Conservation (phyloP, 257 asterid species). For the Capsicum rhomboideum region DNA sequence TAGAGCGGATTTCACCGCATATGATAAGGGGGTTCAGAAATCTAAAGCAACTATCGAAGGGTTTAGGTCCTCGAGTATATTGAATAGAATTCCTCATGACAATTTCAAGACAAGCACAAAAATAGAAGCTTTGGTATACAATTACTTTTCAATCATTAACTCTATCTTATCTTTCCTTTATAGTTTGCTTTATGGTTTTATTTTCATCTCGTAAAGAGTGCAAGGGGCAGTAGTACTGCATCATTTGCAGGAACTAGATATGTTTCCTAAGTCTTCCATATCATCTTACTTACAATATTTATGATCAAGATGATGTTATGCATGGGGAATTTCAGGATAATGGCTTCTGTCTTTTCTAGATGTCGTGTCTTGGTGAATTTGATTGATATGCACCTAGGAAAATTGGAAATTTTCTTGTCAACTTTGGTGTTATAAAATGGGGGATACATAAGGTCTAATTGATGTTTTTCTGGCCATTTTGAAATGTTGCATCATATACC, state of each 20-base stretch:
- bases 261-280: neutral
- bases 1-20: slow-evolving; percentile 61
- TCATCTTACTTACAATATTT: neutral
- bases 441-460: too few relatives aligned
- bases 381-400: neutral
- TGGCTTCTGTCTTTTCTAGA: too few relatives aligned
- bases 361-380: neutral
- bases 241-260: neutral
- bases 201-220: neutral
- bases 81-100: slow-evolving; percentile 52
- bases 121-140: slow-evolving; percentile 94
- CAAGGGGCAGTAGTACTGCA: neutral
- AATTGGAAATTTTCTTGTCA: neutral
- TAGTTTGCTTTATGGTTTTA: neutral
- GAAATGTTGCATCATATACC: too few relatives aligned
- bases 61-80: slow-evolving; percentile 65
- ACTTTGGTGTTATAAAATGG: too few relatives aligned
- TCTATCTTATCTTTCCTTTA: neutral
- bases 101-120: slow-evolving; percentile 83
- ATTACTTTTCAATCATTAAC: neutral
- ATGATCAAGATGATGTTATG: neutral
- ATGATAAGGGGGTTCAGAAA: slow-evolving; percentile 33
- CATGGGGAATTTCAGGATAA: neutral
- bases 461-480: too few relatives aligned
- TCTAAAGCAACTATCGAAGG: slow-evolving; percentile 55